phyloP scores from a whole-genome alignment of 352 stramenopile species.

The Globisporangium spinosum region DNA sequence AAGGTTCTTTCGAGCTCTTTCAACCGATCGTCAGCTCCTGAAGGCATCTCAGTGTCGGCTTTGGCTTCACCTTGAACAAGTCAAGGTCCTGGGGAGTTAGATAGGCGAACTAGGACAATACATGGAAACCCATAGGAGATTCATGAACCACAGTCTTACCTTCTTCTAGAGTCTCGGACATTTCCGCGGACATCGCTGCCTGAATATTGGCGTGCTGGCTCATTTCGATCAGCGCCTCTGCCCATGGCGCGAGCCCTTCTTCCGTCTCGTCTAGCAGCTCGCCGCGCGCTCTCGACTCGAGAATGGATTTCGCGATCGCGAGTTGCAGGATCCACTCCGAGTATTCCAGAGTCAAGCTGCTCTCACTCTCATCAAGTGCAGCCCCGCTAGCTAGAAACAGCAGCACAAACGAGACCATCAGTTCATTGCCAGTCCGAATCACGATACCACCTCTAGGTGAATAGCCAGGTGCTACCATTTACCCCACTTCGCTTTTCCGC shows the following conservation, averaged over 20 bases:
- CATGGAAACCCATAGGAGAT: not conserved
- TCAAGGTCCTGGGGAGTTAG: not conserved
- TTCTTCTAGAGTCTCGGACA: not conserved
- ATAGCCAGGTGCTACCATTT: not conserved
- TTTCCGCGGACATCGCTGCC: not conserved
- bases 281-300: slow-evolving; percentile 54
- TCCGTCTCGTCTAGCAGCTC: slow-evolving; percentile 54
- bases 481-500: slow-evolving; percentile 32
- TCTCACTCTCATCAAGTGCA: not conserved
- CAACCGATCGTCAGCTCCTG: slow-evolving; percentile 20
- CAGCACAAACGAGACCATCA: not conserved
- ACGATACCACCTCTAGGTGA: not conserved
- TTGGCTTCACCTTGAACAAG: slow-evolving; percentile 2
- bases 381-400: slow-evolving; percentile 10
- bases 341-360: slow-evolving; percentile 18
- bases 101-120: not conserved
- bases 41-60: not conserved
- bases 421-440: too few relatives aligned
- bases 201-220: slow-evolving; percentile 18
- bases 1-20: slow-evolving; percentile 52
- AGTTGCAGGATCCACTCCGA: slow-evolving; percentile 67
- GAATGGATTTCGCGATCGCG: slow-evolving; percentile 58
- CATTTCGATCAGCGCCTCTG: slow-evolving; percentile 59
- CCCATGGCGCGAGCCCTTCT: slow-evolving; percentile 55
- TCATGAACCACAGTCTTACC: not conserved